phyloP scores from a whole-genome alignment of 345 rosid genomes.

The Pistacia atlantica region DNA sequence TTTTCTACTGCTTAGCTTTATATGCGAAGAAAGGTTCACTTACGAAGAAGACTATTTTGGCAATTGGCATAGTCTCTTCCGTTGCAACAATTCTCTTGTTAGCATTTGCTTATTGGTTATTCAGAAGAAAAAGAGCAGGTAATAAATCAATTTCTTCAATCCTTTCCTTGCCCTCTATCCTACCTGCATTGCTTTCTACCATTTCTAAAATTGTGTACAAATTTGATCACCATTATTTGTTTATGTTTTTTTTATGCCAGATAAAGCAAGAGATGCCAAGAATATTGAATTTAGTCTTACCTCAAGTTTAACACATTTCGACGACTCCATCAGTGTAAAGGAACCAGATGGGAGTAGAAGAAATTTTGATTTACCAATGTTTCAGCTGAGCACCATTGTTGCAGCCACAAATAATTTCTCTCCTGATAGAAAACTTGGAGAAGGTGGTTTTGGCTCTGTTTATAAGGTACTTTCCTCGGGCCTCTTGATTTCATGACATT shows the following conservation, averaged over 20 bases:
- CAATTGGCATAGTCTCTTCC: slow-evolving; percentile 6
- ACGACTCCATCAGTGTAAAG: slow-evolving; percentile 28
- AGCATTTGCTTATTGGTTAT: not conserved
- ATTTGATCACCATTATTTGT: not conserved
- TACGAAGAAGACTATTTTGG: slow-evolving; percentile 1
- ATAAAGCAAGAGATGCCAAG: slow-evolving; percentile 17
- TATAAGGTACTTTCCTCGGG: slow-evolving; percentile 47
- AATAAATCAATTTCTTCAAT: slow-evolving; percentile 1
- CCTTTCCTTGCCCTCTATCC: not conserved
- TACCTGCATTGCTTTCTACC: not conserved
- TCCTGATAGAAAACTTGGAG: slow-evolving; percentile 57
- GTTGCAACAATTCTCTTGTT: slow-evolving; percentile 4
- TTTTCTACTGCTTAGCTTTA: slow-evolving; percentile 15
- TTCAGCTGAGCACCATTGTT: slow-evolving; percentile 46
- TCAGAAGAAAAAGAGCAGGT: slow-evolving; percentile 15
- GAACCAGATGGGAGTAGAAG: slow-evolving; percentile 38
- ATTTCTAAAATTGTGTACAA: not conserved
- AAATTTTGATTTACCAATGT: slow-evolving; percentile 47
- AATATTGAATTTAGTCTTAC: slow-evolving; percentile 15
- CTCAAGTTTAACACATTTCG: slow-evolving; percentile 24
- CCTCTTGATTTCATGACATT: not conserved
- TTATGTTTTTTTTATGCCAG: slow-evolving; percentile 17
- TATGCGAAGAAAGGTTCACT: slow-evolving; percentile 4
- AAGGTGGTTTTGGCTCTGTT: slow-evolving; percentile 77
- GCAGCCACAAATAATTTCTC: slow-evolving; percentile 59